phyloP scores from a whole-genome alignment of 2,329 filamentous ascomycete genomes.

The Paecilomyces variotii region DNA sequence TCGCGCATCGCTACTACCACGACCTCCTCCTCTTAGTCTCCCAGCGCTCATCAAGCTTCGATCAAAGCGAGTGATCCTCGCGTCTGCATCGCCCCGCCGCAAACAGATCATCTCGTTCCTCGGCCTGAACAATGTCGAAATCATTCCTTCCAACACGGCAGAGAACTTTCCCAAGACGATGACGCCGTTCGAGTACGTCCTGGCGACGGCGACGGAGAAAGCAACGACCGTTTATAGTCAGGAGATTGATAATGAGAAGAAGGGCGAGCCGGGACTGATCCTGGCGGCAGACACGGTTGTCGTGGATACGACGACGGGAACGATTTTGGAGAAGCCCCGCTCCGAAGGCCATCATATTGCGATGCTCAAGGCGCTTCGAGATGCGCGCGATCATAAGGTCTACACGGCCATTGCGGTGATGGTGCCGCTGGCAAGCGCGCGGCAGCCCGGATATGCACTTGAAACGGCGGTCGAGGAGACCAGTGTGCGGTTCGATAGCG shows the following conservation, averaged over 20 bases:
- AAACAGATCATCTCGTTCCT: conserved; percentile 72
- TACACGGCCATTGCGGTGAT: conserved; percentile 81
- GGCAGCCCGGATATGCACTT: conserved; percentile 77
- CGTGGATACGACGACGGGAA: conserved; percentile 59
- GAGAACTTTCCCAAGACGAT: conserved; percentile 79
- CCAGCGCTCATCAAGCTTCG: conserved; percentile 71
- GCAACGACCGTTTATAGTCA: conserved; percentile 62
- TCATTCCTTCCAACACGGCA: conserved; percentile 71
- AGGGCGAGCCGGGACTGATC: conserved; percentile 71
- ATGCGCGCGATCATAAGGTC: conserved; percentile 70
- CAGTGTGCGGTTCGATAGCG: conserved; percentile 72
- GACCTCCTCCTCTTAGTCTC: conserved; percentile 59
- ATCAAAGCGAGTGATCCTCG: conserved; percentile 75
- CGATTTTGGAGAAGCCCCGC: conserved; percentile 84
- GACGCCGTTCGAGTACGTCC: conserved; percentile 82
- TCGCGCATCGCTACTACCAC: conserved; percentile 24
- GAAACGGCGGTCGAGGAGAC: conserved; percentile 84
- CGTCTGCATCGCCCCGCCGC: conserved; percentile 78
- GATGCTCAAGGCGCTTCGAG: conserved; percentile 76
- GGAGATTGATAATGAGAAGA: conserved; percentile 47
- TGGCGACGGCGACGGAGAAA: conserved; percentile 78
- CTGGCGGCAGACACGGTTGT: conserved; percentile 89
- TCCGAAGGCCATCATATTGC: conserved; percentile 70
- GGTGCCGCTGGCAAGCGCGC: conserved; percentile 69
- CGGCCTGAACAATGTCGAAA: conserved; percentile 72